phyloP scores from a whole-genome alignment of 345 rosid genomes.

The Passiflora organensis region DNA sequence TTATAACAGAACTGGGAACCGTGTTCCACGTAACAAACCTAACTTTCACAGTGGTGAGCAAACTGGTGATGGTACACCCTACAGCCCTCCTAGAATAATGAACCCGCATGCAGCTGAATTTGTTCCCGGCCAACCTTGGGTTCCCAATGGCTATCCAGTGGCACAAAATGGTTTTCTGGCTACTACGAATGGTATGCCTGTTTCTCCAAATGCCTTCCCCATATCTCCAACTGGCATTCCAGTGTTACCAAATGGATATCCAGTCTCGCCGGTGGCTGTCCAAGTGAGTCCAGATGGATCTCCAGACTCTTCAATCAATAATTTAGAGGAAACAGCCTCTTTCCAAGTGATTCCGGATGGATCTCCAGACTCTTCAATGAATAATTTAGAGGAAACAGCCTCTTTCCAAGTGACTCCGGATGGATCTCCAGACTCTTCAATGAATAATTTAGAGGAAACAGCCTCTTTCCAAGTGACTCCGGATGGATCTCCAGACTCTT shows the following conservation, averaged over 20 bases:
- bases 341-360: slow-evolving; percentile 43
- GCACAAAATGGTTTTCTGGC: slow-evolving; percentile 59
- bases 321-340: slow-evolving; percentile 36
- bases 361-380: slow-evolving; percentile 23
- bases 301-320: slow-evolving; percentile 21
- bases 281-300: slow-evolving; percentile 49
- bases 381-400: too few relatives aligned
- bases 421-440: slow-evolving; percentile 37
- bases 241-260: slow-evolving; percentile 40
- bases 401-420: slow-evolving; percentile 37
- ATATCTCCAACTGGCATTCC: slow-evolving; percentile 51
- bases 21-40: slow-evolving; percentile 59
- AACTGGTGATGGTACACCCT: slow-evolving; percentile 49
- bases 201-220: slow-evolving; percentile 51
- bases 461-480: slow-evolving; percentile 30
- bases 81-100: slow-evolving; percentile 71
- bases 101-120: slow-evolving; percentile 98
- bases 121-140: slow-evolving; percentile 87
- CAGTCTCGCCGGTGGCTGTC: slow-evolving; percentile 15
- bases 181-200: slow-evolving; percentile 47
- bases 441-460: slow-evolving; percentile 33
- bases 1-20: slow-evolving; percentile 72
- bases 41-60: slow-evolving; percentile 52
- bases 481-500: slow-evolving; percentile 43
- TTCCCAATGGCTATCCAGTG: slow-evolving; percentile 65